Evolutionary conservation across 1,284 basidiomycete species (phyloP), one percentile per base, ranked within the genome.

Genomic region (Chiua sp.): DNA sequence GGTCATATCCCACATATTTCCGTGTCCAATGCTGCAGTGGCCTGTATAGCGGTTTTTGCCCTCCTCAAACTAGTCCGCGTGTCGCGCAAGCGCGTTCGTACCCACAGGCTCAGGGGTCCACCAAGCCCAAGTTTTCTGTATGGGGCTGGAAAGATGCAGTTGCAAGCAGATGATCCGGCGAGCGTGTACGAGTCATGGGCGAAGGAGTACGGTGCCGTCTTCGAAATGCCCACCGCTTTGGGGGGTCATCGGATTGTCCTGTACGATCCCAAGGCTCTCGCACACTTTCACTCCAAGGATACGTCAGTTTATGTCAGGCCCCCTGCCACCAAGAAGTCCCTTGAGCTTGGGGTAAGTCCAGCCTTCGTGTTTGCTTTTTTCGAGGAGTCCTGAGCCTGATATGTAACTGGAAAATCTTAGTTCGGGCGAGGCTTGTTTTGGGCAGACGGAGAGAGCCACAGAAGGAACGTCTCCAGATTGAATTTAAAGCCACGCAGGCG

Each of bases 211-310:
- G 85, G 86, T 2, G 64, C 77, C 2, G 82, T 78, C 0, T 87
- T 73, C 64, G 63, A 70, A 39, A 64, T 82, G 12, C 80, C 83
- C 1, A 71, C 73, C 0, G 68, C 74, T 0, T 67, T 87, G 22
- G 82, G 84, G 2, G 64, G 66, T 0, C 72, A 64, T 2, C 70
- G 71, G 30, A 68, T 86, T 35, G 65, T 85, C 18, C 65, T 88
- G 22, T 76, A 74, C 37, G 86, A 87, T 64, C 80, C 84, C 2
- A 85, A 80, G 66, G 85, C 85, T 0, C 75, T 83, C 39, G 71
- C 78, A 0, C 82, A 87, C 61, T 83, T 85, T 56, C 82, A 84
- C 61, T 70, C 79, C 0, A 79, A 76, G 58, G 84, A 87, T 55
- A 81, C 80, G 0, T 79, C 75, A 59, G 78, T 60, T 0, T 87